Conservation (phyloP, 1,284 basidiomycete species). For the Pyrrhoderma noxium region DNA sequence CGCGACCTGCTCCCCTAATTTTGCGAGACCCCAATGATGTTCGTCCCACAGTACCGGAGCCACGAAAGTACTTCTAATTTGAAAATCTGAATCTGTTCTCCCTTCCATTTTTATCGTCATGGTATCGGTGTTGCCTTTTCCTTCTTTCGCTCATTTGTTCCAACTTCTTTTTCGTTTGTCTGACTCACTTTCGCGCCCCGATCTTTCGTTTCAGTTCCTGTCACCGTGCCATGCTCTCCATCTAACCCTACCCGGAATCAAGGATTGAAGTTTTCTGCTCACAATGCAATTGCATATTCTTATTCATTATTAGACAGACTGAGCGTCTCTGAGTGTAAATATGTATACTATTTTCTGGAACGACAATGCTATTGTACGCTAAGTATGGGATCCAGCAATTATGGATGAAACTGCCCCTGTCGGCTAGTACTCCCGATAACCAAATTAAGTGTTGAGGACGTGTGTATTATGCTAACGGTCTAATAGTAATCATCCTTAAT, state of each 20-base stretch:
- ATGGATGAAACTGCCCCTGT: too few species aligned
- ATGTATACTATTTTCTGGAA: too few species aligned
- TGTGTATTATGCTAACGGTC: too few species aligned
- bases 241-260: neutral
- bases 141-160: neutral
- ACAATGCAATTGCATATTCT: neutral
- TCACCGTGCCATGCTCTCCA: neutral
- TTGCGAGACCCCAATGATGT: slow-evolving; percentile 12
- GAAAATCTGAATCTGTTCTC: too few species aligned
- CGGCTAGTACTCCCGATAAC: too few species aligned
- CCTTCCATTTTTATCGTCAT: neutral
- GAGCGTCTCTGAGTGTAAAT: neutral
- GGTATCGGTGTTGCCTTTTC: slow-evolving; percentile 9
- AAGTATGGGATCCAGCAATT: too few species aligned
- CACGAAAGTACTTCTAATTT: slow-evolving; percentile 9
- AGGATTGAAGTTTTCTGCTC: slow-evolving; percentile 1
- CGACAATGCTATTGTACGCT: too few species aligned
- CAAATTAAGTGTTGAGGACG: too few species aligned
- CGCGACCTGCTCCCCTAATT: slow-evolving; percentile 35
- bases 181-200: neutral
- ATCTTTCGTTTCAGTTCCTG: neutral
- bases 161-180: slow-evolving; percentile 20
- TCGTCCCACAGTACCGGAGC: slow-evolving; percentile 3
- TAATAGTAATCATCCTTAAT: too few species aligned
- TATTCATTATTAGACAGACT: slow-evolving; percentile 14